Conservation (phyloP, 1,139 yeast genomes). For the Hemisphaericaspora lyxosophila region DNA sequence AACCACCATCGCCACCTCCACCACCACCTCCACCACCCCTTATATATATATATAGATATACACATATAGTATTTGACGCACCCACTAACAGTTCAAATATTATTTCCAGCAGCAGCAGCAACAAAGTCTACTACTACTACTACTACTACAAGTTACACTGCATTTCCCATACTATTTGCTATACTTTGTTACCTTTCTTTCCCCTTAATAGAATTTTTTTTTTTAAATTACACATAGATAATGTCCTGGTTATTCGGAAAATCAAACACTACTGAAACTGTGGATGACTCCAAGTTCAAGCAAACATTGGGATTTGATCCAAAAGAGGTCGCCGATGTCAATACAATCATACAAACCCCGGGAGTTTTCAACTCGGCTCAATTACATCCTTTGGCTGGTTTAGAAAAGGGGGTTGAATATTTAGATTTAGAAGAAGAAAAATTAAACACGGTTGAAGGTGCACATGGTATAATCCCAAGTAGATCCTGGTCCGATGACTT, state of each 20-base stretch:
- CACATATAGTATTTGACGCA: too few species aligned
- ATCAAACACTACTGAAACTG: slow-evolving; percentile 23
- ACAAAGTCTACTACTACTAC: too few species aligned
- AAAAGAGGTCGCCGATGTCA: slow-evolving; percentile 61
- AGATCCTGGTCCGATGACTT: slow-evolving; percentile 97
- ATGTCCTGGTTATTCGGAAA: slow-evolving; percentile 78
- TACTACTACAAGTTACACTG: too few species aligned
- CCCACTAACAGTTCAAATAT: too few species aligned
- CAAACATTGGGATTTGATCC: slow-evolving; percentile 67
- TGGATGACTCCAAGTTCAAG: slow-evolving; percentile 23
- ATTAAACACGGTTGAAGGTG: slow-evolving; percentile 72
- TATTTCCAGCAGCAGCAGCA: too few species aligned
- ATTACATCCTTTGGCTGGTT: slow-evolving; percentile 92
- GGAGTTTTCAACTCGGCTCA: slow-evolving; percentile 31
- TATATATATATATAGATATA: too few species aligned
- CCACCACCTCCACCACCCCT: too few species aligned
- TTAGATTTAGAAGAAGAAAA: slow-evolving; percentile 83
- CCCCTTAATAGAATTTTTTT: too few species aligned
- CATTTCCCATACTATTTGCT: too few species aligned
- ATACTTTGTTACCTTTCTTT: too few species aligned
- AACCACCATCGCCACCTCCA: too few species aligned
- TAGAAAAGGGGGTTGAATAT: slow-evolving; percentile 85
- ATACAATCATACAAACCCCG: slow-evolving; percentile 58
- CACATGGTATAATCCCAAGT: slow-evolving; percentile 87
- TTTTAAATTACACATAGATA: neutral